Base-by-base conservation (phyloP, 768 basidiomycete species). In the Amyloporia xantha region DNA sequence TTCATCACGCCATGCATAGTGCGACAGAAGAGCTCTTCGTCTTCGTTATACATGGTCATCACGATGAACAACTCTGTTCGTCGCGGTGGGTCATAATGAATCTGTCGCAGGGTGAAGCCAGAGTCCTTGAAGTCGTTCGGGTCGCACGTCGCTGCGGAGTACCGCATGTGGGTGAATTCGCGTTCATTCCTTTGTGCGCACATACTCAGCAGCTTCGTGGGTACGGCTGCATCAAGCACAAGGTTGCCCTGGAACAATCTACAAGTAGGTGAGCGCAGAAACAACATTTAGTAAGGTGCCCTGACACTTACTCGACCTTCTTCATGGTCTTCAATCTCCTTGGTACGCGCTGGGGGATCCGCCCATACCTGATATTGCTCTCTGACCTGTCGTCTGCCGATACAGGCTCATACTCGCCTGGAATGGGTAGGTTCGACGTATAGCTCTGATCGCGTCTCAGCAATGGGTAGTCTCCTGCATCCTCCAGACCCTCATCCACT, bases 31-130 rank as follows among this genome's bases (percentile, higher is more conserved):
- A 98, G 73, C 59, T 84, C 79, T 63, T 95, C 92, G 58, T 90
- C 82, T 59, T 92, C 92, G 60, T 96, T 95, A 65, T 95, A 96
- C 93, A 97, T 96, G 12, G 94, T 97, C 80, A 97, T 86, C 37
- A 96, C 94, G 57, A 97, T 94, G 69, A 96, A 95, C 13, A 97
- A 71, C 66, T 98, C 95, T 27, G 94, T 96, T 27, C 86, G 75
- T 17, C 94, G 74, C 0, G 90, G 86, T 0, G 92, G 92, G 58
- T 94, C 89, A 65, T 95, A 94, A 58, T 90, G 80, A n/a, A 81
- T 76, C 64, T 95, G 94, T 2, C 95, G 81, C 5, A 97, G 74
- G 0, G 91, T 89, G 68, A 95, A 98, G 1, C 86, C 82, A 10
- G 78, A 67, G 23, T 81, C 71, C 59, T 83, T 76, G 66, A 97